Evolutionary conservation across 345 rosid genomes (phyloP).

Genomic region (Melaleuca quinquenervia): DNA sequence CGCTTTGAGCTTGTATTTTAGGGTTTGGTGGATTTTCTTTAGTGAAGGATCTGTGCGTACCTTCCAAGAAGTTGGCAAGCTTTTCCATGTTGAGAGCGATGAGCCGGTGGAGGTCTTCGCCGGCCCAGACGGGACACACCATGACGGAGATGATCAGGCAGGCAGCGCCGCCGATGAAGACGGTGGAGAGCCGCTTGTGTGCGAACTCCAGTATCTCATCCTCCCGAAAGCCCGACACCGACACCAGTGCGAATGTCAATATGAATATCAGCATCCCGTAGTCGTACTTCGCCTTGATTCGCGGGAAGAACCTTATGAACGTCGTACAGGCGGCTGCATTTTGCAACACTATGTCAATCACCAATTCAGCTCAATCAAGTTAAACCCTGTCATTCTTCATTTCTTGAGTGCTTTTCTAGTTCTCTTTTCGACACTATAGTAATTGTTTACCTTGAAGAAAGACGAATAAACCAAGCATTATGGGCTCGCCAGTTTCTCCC

Average conservation of each 20-base stretch:
- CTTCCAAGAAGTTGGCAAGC: constrained; percentile 50
- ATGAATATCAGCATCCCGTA: constrained; percentile 69
- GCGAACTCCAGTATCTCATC: constrained; percentile 41
- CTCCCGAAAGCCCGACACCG: constrained; percentile 56
- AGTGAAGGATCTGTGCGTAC: constrained; percentile 7
- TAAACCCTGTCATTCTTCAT: background rate
- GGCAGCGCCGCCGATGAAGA: constrained; percentile 47
- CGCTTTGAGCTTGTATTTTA: background rate
- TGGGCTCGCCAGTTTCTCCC: constrained; percentile 48
- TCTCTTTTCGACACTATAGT: background rate
- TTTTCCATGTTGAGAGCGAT: constrained; percentile 38
- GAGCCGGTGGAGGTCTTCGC: constrained; percentile 50
- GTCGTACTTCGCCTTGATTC: constrained; percentile 74
- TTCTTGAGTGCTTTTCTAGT: background rate
- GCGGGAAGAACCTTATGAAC: constrained; percentile 63
- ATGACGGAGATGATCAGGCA: constrained; percentile 35
- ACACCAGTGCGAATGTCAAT: constrained; percentile 60
- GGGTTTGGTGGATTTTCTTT: background rate
- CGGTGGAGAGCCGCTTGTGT: constrained; percentile 47
- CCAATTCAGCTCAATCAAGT: background rate
- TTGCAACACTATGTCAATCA: background rate
- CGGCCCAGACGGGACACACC: constrained; percentile 66
- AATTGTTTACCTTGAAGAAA: constrained; percentile 35
- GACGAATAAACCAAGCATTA: constrained; percentile 55
- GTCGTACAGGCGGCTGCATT: constrained; percentile 50